Base-by-base conservation (phyloP, 108 stramenopile species). In the Nitzschia palea region DNA sequence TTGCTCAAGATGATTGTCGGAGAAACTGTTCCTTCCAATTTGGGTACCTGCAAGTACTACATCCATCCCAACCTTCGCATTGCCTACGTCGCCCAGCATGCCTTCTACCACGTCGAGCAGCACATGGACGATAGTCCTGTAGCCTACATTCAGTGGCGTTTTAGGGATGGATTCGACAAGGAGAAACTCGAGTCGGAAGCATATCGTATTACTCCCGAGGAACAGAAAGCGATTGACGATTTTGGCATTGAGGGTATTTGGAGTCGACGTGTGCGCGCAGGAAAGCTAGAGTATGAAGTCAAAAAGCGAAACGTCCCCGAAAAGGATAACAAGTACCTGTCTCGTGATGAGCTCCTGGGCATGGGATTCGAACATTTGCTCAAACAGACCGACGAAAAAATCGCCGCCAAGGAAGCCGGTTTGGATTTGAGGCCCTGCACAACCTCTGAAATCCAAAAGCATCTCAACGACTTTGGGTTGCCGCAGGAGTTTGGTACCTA, bases 401-500 rank as follows among this genome's bases (percentile, higher is more conserved):
- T 96, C 76, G 95, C 95, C 27, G 88, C 95, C 54, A 87, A 88
- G 79, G 97, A 95, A 57, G 97, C 96, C 44, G 96, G 96, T 1
- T 69, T 96, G 48, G 96, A 97, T 70, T 71, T 96, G 53, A 79
- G 96, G 32, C 95, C 95, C 3, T 82, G 86, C 37, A 97, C 95
- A 20, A 96, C 90, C 0, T 67, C 86, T 27, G 95, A 97, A 76
- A 94, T 97, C 55, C 97, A 97, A 77, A 94, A 79, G 74, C 97
- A 98, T 80, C 77, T 99, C 66, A 93, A 94, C 68, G 95, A 89
- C 66, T 99, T 97, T 80, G 98, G 98, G 15, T 62, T 99, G 28
- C 90, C 87, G n/a, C 91, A 96, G 48, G 97, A 99, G 72, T 97
- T 96, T 72, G 98, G 97, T 52, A 96, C 97, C 9, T 97, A 97